These are phyloP conservation scores for Kwoniella europaea DNA, from an alignment of 768 basidiomycete species.

Conservation along the genomic window DNA sequence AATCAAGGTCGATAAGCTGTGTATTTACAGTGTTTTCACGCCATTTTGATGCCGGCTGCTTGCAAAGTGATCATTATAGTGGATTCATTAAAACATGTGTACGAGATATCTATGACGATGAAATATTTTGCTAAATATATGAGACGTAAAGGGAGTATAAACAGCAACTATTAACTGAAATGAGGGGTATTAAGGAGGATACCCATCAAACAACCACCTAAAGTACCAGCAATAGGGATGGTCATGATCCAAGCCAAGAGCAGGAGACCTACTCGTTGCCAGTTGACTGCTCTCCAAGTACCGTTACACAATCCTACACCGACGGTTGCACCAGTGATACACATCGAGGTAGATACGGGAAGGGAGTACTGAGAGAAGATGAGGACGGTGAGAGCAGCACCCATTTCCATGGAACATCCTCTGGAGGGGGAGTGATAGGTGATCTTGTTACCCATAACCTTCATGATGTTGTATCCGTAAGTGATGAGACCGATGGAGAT, in stretches of 20 bases:
- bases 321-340: conserved; percentile 53
- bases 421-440: conserved; percentile 61
- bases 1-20: no score
- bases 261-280: conserved; percentile 39
- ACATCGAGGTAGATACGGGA: conserved; percentile 53
- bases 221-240: conserved; percentile 48
- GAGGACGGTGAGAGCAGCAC: conserved; percentile 61
- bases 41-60: no score
- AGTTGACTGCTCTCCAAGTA: conserved; percentile 38
- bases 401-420: conserved; percentile 62
- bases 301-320: conserved; percentile 49
- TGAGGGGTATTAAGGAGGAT: conserved; percentile 57
- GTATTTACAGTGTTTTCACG: no score
- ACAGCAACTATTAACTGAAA: conserved; percentile 15
- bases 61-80: no score
- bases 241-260: conserved; percentile 38
- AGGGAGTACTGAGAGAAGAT: conserved; percentile 59
- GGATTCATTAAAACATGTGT: no score
- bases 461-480: conserved; percentile 60
- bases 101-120: no score
- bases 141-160: no score
- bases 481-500: conserved; percentile 50
- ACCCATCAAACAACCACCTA: conserved; percentile 50
- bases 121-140: no score
- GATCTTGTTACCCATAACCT: conserved; percentile 59